These are phyloP conservation scores for Sherardia arvensis DNA, from an alignment of 257 asterid species.

Conservation along the genomic window DNA sequence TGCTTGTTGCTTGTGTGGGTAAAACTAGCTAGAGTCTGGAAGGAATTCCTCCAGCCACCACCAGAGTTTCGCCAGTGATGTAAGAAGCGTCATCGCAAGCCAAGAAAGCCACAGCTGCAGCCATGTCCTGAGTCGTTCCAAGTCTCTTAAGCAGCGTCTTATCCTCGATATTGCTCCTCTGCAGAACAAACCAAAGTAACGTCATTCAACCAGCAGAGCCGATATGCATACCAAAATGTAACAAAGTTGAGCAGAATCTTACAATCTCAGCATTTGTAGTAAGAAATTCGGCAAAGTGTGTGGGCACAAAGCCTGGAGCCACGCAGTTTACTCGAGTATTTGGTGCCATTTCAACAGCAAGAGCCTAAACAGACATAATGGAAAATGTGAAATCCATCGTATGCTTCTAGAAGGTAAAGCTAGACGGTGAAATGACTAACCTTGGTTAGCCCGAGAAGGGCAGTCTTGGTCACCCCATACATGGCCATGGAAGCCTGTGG, in stretches of 20 bases:
- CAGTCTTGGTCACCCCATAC: constrained; percentile 92
- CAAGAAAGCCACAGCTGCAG: constrained; percentile 76
- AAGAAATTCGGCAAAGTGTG: constrained; percentile 56
- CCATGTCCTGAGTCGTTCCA: constrained; percentile 81
- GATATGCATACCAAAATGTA: neutral
- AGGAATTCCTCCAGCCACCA: constrained; percentile 75
- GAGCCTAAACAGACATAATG: constrained; percentile 40
- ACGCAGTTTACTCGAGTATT: constrained; percentile 85
- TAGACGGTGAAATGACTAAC: constrained; percentile 18
- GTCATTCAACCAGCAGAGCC: neutral
- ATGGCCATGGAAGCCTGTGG: constrained; percentile 57
- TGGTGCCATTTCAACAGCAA: constrained; percentile 88
- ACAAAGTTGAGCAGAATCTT: constrained; percentile 11
- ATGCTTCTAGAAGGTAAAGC: neutral
- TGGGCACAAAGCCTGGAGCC: constrained; percentile 96
- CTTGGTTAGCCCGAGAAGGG: constrained; percentile 91
- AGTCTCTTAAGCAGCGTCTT: constrained; percentile 60
- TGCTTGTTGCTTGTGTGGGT: neutral
- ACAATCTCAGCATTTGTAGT: constrained; percentile 39
- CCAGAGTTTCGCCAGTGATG: constrained; percentile 71
- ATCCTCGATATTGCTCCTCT: constrained; percentile 58
- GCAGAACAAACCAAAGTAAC: neutral
- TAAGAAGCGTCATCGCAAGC: constrained; percentile 89
- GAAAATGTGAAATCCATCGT: neutral
- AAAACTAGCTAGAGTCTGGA: constrained; percentile 49